phyloP scores from a whole-genome alignment of 257 asterid species.

The Perilla frutescens region DNA sequence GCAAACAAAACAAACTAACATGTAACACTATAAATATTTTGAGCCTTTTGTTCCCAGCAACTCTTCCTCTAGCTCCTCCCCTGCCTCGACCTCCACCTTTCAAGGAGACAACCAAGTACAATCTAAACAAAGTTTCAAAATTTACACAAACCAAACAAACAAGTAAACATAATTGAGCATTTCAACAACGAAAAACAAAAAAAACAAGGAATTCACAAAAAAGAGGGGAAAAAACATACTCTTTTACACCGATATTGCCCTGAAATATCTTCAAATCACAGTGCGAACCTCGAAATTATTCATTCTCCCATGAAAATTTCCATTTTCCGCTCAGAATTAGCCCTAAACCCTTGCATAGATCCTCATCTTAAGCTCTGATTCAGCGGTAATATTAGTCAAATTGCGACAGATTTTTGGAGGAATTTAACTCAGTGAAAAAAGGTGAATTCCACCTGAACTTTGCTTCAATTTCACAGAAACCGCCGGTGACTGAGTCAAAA shows the following conservation, averaged over 20 bases:
- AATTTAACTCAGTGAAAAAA: constrained; percentile 15
- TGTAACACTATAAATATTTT: constrained; percentile 9
- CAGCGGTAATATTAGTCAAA: constrained; percentile 25
- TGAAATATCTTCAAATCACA: constrained; percentile 43
- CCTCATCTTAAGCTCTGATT: constrained; percentile 33
- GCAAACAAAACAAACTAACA: constrained; percentile 1
- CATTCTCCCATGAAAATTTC: constrained; percentile 34
- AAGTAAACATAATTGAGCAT: constrained; percentile 29
- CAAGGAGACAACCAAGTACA: constrained; percentile 30
- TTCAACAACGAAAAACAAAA: not conserved
- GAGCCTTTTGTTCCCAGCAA: too few relatives aligned
- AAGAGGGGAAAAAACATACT: not conserved
- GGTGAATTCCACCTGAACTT: constrained; percentile 36
- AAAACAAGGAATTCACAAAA: not conserved
- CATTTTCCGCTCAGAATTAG: constrained; percentile 11
- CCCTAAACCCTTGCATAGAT: constrained; percentile 30
- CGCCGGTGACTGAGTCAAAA: too few relatives aligned
- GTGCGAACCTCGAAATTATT: constrained; percentile 33
- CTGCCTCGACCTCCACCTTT: too few relatives aligned
- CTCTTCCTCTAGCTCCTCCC: too few relatives aligned
- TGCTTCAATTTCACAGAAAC: constrained; percentile 29
- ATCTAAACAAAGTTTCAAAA: constrained; percentile 28
- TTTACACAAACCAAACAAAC: constrained; percentile 7
- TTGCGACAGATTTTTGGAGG: not conserved
- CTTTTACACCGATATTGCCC: constrained; percentile 28